Conservation (phyloP, 768 basidiomycete genomes). For the Psilocybe subaeruginosa region DNA sequence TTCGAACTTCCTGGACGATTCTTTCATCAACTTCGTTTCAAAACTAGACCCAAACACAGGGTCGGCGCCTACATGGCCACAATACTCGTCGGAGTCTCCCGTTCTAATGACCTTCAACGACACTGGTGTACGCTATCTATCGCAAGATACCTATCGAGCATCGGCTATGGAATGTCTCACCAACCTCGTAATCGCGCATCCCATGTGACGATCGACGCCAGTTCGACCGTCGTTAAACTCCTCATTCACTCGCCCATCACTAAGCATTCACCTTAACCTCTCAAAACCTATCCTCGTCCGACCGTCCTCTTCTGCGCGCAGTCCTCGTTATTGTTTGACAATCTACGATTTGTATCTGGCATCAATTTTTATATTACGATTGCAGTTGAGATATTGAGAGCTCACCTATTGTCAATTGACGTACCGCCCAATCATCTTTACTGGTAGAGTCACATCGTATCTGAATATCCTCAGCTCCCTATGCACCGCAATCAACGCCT, state of each 20-base stretch:
- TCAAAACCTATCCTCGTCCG: not conserved
- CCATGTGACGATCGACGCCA: not conserved
- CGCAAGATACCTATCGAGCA: not conserved
- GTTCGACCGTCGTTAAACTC: too few relatives aligned
- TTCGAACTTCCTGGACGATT: conserved; percentile 42
- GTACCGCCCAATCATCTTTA: too few relatives aligned
- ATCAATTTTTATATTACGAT: too few relatives aligned
- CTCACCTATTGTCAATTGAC: too few relatives aligned
- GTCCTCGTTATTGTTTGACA: not conserved
- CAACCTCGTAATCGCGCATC: not conserved
- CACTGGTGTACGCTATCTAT: not conserved
- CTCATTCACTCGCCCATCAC: too few relatives aligned
- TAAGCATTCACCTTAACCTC: not conserved
- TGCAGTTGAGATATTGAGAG: too few relatives aligned
- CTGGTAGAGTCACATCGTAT: too few relatives aligned
- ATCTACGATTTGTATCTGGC: too few relatives aligned
- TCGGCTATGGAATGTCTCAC: not conserved
- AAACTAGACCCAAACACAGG: conserved; percentile 46
- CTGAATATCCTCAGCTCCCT: too few relatives aligned
- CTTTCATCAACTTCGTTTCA: conserved; percentile 45
- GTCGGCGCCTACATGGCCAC: conserved; percentile 23
- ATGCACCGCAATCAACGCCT: not conserved
- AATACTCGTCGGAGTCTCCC: not conserved
- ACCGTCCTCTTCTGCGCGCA: not conserved
- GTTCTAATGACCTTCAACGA: conserved; percentile 1